Base-by-base conservation (phyloP, 108 stramenopile species). In the Parietichytrium sp. region DNA sequence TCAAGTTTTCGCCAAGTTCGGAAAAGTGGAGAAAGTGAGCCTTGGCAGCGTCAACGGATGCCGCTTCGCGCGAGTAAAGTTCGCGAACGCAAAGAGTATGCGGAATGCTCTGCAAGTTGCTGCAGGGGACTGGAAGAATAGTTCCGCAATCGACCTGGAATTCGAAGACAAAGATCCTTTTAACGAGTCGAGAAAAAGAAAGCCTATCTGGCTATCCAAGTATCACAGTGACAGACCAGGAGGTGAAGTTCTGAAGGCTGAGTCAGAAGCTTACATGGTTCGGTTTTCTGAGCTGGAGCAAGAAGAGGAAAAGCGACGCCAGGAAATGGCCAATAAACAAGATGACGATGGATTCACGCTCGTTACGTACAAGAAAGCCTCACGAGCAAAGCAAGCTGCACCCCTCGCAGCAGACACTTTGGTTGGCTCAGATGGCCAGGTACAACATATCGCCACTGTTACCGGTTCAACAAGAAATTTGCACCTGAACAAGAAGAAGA, bases 301-400 rank as follows among this genome's bases (percentile, higher is more conserved):
- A 42, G 61, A 72, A 20, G 45, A 45, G 10, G 61, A 72, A 42
- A 25, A 45, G 15, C 61, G 36, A 15, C 61, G 61, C 61, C 36
- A 72, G 33, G 61, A 16, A 6, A 33, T 45, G 1, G 61, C 36
- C 15, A 72, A 27, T n/a, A 33, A 72, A 25, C 10, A n/a, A 15
- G 61, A 72, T 42, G 61, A 72, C 7, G 61, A 72, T 45, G 61
- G 61, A 8, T 72, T 72, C 45, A 72, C 61, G 38, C 36, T 72
- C 38, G 61, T 72, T 20, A 23, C 38, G 38, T 72, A 72, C 61
- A 36, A 45, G 38, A 72, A 72, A 42, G 61, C 38, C 1, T 47
- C 15, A 12, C 61, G 61, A 33, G 61, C 61, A 1, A n/a, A n/a
- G n/a, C 33, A 42, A 1, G 61, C 61, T 13, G 15, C 29, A 15